A percentile compares a stretch with the other conserved stretches of the same genome.
Conservation (phyloP, 805 yeast genomes). For the Saturnispora ahearnii region DNA sequence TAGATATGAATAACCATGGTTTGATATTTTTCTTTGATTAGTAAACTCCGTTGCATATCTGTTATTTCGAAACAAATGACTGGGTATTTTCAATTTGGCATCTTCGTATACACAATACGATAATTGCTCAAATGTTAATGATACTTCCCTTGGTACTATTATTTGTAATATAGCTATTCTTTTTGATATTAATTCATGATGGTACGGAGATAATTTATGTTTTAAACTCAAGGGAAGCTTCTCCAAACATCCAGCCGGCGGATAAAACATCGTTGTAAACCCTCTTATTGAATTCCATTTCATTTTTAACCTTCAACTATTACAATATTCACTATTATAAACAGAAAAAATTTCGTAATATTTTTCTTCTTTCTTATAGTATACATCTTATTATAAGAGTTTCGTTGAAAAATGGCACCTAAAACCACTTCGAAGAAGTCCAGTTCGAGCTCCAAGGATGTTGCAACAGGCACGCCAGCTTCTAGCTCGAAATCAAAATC, state of each 20-base stretch:
- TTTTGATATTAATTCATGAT: constrained; percentile 11
- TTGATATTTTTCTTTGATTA: constrained; percentile 9
- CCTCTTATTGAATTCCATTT: background rate
- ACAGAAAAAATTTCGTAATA: background rate
- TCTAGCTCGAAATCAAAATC: constrained; percentile 9
- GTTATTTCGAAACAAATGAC: background rate
- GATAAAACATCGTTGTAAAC: background rate
- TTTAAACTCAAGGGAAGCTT: constrained; percentile 10
- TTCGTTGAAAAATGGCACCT: constrained; percentile 18
- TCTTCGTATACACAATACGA: constrained; percentile 18
- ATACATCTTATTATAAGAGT: background rate
- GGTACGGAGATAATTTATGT: constrained; percentile 12
- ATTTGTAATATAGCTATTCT: constrained; percentile 17
- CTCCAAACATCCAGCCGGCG: background rate
- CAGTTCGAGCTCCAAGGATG: constrained; percentile 8
- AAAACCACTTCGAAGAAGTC: constrained; percentile 15
- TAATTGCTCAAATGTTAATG: constrained; percentile 15
- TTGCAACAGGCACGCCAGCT: constrained; percentile 3
- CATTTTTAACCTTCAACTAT: background rate
- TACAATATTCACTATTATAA: background rate
- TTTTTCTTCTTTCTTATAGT: background rate
- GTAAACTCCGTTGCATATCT: background rate
- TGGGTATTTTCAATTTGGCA: constrained; percentile 4
- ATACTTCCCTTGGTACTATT: constrained; percentile 19
- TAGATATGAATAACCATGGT: constrained; percentile 9